Base-by-base conservation (phyloP, 2,329 filamentous ascomycete species). In the Fusarium protoensiforme region DNA sequence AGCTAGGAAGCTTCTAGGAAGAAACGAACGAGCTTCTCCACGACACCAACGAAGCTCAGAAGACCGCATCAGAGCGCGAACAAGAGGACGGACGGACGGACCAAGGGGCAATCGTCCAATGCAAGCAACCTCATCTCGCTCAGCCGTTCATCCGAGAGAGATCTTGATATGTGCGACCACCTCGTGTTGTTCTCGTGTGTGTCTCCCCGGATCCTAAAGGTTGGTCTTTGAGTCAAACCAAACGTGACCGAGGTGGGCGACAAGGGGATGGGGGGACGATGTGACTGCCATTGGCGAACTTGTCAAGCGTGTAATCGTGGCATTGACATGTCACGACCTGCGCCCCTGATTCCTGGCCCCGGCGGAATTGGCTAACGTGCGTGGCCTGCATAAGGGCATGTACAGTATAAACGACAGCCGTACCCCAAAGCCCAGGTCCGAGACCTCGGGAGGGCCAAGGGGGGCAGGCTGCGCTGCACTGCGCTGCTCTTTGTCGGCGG, bases 21-120 rank as follows among this genome's bases (percentile, higher is more conserved):
- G 65, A 67, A 75, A 67, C 64, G 62, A 69, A 64, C 48, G 65
- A 48, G 61, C 69, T 71, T 75, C 73, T 72, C 68, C 64, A 66
- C 39, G 64, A 61, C 59, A 75, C 72, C 33, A 31, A 51, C 43
- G 31, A 31, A 31, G 27, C 46, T 46, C 41, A 27, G 29, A 59
- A 62, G 24, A 62, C 22, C 36, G 33, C 35, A n/a, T 36, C 36
- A 43, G 38, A 24, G 29, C 39, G 33, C 16, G 13, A 51, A 31
- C 33, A 16, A 24, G 22, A 48, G 59, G 31, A 33, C 51, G 60
- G 31, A 33, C 51, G 60, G 31, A 63, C 33, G 71, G 71, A 36
- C 51, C 70, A 71, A 35, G 48, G 59, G 31, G 51, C 29, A 31
- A n/a, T 35, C 29, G 58, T 65, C 27, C 58, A 65, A 43, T 70